Evolutionary conservation across 2,329 filamentous ascomycete genomes (phyloP).

Genomic region (Botryotinia globosa): DNA sequence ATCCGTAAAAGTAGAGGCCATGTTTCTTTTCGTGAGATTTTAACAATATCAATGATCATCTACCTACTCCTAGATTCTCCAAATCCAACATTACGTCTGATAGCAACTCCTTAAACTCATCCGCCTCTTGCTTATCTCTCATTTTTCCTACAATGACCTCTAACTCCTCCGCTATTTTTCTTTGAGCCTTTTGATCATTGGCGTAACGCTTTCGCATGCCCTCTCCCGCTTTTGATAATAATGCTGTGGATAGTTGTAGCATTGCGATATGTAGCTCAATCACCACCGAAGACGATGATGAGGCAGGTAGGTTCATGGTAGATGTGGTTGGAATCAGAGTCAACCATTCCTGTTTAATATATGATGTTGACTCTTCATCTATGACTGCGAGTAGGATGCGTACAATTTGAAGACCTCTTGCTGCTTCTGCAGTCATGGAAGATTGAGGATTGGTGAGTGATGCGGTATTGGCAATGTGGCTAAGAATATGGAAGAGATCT

Average conservation of each 20-base stretch:
- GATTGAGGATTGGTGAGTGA: neutral
- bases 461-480: conserved; percentile 24
- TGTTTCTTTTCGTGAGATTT: too few relatives aligned
- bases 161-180: conserved; percentile 48
- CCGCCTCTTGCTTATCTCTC: conserved; percentile 32
- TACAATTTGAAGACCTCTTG: conserved; percentile 54
- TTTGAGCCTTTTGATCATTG: conserved; percentile 51
- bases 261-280: conserved; percentile 52
- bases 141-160: conserved; percentile 29
- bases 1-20: neutral
- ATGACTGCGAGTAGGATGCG: conserved; percentile 53
- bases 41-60: neutral
- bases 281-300: conserved; percentile 22
- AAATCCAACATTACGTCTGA: conserved; percentile 25
- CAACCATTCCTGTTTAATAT: conserved; percentile 55
- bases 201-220: conserved; percentile 51
- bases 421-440: conserved; percentile 39
- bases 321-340: conserved; percentile 51
- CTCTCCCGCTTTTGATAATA: conserved; percentile 47
- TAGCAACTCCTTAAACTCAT: conserved; percentile 44
- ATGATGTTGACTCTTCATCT: conserved; percentile 47
- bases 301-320: conserved; percentile 33
- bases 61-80: conserved; percentile 16
- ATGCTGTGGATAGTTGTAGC: conserved; percentile 53
- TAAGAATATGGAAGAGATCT: conserved; percentile 49